Conservation (phyloP, 2,329 filamentous ascomycete species). For the Ophiostoma pallidulum region DNA sequence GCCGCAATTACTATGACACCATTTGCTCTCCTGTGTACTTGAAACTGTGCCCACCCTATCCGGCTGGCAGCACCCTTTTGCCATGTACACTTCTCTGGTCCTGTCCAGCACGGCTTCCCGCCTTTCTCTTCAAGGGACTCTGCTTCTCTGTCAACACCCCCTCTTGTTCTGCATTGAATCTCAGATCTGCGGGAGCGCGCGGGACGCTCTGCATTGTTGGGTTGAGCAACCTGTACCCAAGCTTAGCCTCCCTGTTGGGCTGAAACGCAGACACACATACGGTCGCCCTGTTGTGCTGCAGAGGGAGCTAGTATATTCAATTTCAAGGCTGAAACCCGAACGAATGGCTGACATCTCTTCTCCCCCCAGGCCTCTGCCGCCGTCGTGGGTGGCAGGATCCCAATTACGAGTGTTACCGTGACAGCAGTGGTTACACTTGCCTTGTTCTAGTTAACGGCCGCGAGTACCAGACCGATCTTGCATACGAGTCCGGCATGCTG, state of each 20-base stretch:
- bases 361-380: constrained; percentile 72
- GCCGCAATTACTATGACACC: too few relatives aligned
- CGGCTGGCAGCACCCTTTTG: too few relatives aligned
- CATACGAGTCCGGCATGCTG: constrained; percentile 70
- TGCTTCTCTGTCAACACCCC: background rate
- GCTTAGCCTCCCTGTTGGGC: constrained; percentile 22
- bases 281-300: constrained; percentile 15
- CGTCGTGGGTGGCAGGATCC: constrained; percentile 91
- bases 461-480: constrained; percentile 85
- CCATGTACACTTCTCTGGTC: too few relatives aligned
- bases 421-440: constrained; percentile 70
- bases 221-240: constrained; percentile 2
- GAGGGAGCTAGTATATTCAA: background rate
- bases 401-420: constrained; percentile 72
- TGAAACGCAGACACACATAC: constrained; percentile 27
- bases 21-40: too few relatives aligned
- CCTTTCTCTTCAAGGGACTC: background rate
- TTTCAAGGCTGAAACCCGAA: background rate
- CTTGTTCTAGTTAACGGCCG: constrained; percentile 91
- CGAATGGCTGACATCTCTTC: constrained; percentile 19
- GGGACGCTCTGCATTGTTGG: constrained; percentile 1
- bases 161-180: constrained; percentile 1
- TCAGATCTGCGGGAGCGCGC: constrained; percentile 5
- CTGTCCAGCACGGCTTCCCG: background rate
- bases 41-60: too few relatives aligned